Evolutionary conservation across 148 eudicot genomes (phyloP).

Genomic region (Dianthus caryophyllus): DNA sequence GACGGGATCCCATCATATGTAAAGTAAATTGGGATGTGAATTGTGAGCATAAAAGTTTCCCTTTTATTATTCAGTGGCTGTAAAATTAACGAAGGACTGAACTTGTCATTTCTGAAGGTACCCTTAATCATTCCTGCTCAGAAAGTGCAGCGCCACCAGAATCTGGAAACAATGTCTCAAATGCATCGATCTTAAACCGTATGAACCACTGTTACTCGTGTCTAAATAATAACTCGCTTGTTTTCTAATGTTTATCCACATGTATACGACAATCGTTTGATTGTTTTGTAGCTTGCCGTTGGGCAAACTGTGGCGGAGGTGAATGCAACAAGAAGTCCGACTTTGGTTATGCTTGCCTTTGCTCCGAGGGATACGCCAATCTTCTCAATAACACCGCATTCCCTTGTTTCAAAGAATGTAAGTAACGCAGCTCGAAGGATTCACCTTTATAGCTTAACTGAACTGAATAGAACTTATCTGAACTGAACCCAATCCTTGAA

Average conservation of each 20-base stretch:
- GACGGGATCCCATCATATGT: too few species aligned
- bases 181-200: constrained; percentile 49
- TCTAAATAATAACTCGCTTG: not conserved
- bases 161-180: constrained; percentile 19
- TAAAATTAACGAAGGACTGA: too few species aligned
- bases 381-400: constrained; percentile 35
- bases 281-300: constrained; percentile 46
- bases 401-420: constrained; percentile 63
- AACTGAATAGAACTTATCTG: too few species aligned
- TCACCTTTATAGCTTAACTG: too few species aligned
- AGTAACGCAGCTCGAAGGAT: constrained; percentile 18
- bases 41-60: too few species aligned
- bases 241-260: not conserved
- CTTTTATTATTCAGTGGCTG: too few species aligned
- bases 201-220: constrained; percentile 9
- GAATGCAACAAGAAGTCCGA: constrained; percentile 52
- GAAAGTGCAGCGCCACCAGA: constrained; percentile 35
- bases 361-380: constrained; percentile 51
- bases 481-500: too few species aligned
- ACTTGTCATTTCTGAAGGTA: constrained; percentile 22
- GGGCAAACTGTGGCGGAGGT: constrained; percentile 78
- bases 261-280: not conserved
- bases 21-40: too few species aligned
- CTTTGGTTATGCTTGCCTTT: constrained; percentile 38
- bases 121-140: constrained; percentile 29